phyloP scores from a whole-genome alignment of 2,329 filamentous ascomycete genomes.

The Diaporthe ilicicola region DNA sequence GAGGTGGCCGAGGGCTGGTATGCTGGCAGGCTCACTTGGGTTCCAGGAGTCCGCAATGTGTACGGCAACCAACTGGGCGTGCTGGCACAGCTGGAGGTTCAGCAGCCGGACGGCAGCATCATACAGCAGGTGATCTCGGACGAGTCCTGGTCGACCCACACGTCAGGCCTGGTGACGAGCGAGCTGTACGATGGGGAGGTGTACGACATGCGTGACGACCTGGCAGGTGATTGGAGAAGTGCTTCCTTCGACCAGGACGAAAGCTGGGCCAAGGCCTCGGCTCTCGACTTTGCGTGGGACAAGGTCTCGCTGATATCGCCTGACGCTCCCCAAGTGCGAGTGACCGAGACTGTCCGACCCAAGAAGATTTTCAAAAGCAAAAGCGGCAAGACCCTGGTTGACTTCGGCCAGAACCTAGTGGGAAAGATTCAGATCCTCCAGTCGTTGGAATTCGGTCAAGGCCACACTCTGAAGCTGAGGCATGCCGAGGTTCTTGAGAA shows the following conservation, averaged over 20 bases:
- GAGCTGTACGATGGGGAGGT: conserved; percentile 42
- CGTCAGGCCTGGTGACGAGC: conserved; percentile 34
- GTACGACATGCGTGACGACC: conserved; percentile 42
- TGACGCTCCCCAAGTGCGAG: conserved; percentile 44
- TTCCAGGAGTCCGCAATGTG: conserved; percentile 39
- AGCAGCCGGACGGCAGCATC: conserved; percentile 32
- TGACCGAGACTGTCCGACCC: conserved; percentile 37
- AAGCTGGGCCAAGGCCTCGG: conserved; percentile 1
- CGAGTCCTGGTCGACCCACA: conserved; percentile 40
- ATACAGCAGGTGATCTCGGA: conserved; percentile 40
- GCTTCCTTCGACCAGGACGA: background rate
- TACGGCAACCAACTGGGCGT: conserved; percentile 44
- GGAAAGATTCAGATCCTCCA: conserved; percentile 53
- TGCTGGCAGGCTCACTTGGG: conserved; percentile 48
- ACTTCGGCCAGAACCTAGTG: conserved; percentile 68
- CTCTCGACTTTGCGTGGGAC: conserved; percentile 35
- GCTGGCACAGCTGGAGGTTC: conserved; percentile 42
- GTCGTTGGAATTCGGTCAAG: conserved; percentile 45
- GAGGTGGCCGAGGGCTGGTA: conserved; percentile 64
- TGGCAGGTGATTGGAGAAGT: conserved; percentile 29
- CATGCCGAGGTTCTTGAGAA: conserved; percentile 66
- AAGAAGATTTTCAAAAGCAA: conserved; percentile 20
- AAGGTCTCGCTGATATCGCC: conserved; percentile 39
- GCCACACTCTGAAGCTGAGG: conserved; percentile 52
- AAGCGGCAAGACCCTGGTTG: conserved; percentile 57